Conservation (phyloP, 2,329 filamentous ascomycete genomes). For the Elsinoe fawcettii region DNA sequence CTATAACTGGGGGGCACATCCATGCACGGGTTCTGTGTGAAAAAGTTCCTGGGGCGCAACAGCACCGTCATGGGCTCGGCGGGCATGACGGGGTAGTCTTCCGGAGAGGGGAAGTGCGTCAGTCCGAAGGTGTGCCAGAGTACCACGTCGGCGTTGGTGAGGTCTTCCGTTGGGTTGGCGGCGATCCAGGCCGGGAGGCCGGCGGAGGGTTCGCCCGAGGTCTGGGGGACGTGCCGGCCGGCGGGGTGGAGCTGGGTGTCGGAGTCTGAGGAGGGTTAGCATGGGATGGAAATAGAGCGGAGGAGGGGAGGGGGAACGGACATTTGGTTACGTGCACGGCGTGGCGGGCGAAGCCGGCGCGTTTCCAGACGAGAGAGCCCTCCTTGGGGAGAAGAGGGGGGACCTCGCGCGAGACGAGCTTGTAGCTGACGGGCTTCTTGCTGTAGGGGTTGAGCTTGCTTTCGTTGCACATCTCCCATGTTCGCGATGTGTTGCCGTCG, state of each 20-base stretch:
- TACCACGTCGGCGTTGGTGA: constrained; percentile 69
- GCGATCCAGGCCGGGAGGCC: constrained; percentile 71
- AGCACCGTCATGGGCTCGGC: constrained; percentile 66
- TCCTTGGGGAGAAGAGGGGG: constrained; percentile 71
- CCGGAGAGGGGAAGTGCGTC: constrained; percentile 79
- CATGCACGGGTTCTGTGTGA: constrained; percentile 67
- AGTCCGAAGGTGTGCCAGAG: constrained; percentile 93
- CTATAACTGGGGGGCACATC: constrained; percentile 73
- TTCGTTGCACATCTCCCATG: constrained; percentile 86
- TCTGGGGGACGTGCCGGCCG: constrained; percentile 80
- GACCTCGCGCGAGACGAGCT: constrained; percentile 80
- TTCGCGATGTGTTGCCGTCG: constrained; percentile 66
- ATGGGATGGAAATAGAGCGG: neutral
- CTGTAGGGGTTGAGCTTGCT: constrained; percentile 78
- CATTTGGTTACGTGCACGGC: constrained; percentile 84
- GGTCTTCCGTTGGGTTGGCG: constrained; percentile 56
- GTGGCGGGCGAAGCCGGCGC: constrained; percentile 79
- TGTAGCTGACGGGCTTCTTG: constrained; percentile 77
- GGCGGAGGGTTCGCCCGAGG: constrained; percentile 66
- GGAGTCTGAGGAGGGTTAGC: constrained; percentile 45
- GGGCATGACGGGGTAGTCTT: constrained; percentile 91
- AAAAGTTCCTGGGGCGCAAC: constrained; percentile 74
- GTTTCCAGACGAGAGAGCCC: constrained; percentile 77
- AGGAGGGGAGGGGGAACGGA: constrained; percentile 39
- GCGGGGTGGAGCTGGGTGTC: constrained; percentile 80